These are phyloP conservation scores for Vigna mungo DNA, from an alignment of 306 rosid genomes.

Conservation along the genomic window DNA sequence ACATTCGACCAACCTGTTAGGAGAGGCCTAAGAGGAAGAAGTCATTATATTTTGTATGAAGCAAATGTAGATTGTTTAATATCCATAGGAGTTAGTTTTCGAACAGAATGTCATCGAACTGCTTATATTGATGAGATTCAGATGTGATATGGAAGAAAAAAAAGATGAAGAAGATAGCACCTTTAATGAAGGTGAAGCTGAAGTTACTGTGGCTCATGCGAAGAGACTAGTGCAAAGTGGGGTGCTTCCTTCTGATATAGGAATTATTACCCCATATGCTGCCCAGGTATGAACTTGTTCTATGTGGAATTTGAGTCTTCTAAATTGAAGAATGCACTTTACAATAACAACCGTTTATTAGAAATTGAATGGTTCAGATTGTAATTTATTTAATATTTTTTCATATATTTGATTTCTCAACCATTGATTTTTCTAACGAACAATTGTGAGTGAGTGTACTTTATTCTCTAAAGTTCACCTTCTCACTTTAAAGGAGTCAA, in stretches of 20 bases:
- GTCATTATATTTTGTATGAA: conserved; percentile 31
- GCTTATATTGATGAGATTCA: conserved; percentile 54
- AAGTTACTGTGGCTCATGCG: conserved; percentile 87
- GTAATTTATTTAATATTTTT: neutral
- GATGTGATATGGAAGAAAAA: conserved; percentile 98
- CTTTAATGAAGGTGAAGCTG: conserved; percentile 94
- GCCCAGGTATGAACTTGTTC: conserved; percentile 74
- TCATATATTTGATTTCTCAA: neutral
- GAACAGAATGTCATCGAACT: conserved; percentile 21
- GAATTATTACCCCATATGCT: conserved; percentile 94
- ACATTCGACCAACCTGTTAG: conserved; percentile 14
- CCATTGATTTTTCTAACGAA: neutral
- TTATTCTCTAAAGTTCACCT: neutral
- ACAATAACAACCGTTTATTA: neutral
- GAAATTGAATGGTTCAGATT: neutral
- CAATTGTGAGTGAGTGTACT: neutral
- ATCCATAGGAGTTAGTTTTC: conserved; percentile 2
- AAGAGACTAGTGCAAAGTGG: conserved; percentile 86
- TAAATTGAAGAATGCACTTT: neutral
- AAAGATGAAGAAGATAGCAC: conserved; percentile 99
- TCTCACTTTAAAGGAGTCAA: neutral
- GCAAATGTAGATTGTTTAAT: conserved; percentile 24
- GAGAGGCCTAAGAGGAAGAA: conserved; percentile 27
- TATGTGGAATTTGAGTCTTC: neutral
- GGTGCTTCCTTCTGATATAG: conserved; percentile 90